Evolutionary conservation across 73 alveolate genomes (phyloP), one percentile per base, ranked within the genome.

Genomic region (Uronychia binucleata): DNA sequence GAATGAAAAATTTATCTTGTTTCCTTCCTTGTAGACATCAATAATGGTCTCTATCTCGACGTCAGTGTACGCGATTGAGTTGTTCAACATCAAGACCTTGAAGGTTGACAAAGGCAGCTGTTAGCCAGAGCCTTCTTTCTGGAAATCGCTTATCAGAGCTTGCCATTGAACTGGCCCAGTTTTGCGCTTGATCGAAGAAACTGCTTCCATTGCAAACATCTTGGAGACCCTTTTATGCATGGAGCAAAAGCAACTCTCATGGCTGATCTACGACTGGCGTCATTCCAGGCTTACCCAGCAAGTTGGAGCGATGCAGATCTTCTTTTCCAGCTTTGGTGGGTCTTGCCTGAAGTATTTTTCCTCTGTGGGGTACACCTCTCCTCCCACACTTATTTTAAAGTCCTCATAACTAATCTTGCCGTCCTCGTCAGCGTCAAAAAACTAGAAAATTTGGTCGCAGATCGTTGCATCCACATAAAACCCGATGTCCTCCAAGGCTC

Each of bases 311-410:
- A 46, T 46, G 67, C 67, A 46, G 19, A 46, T 46, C 19, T 46
- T 46, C 67, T 46, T 46, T 19, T 5, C 67, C 67, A 75, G 58
- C 32, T 30, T 28, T 28, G 81, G 81, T 5, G 58, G 78, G 30
- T 89, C 92, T 57, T 89, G 85, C 34, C 95, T 85, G 75, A 89
- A 89, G 86, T 83, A 89, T 26, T 81, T 58, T 28, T 31, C 34
- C 79, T 89, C 95, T n/a, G 81, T 58, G 0, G 95, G 95, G 29
- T 58, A 31, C 26, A 84, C 59, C 33, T 89, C 95, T 30, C 85
- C 30, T 13, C 95, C 95, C 0, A 88, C 90, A 60, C 88, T 59
- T 14, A 30, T 34, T 79, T 88, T 83, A 32, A 89, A 84, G 58
- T 89, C 95, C 29, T 89, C 92, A 78, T 67, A 89, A 19, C 82